Evolutionary conservation across 73 alveolate genomes (phyloP), one percentile per base, ranked within the genome.

Genomic region (Paramecium pentaurelia): DNA sequence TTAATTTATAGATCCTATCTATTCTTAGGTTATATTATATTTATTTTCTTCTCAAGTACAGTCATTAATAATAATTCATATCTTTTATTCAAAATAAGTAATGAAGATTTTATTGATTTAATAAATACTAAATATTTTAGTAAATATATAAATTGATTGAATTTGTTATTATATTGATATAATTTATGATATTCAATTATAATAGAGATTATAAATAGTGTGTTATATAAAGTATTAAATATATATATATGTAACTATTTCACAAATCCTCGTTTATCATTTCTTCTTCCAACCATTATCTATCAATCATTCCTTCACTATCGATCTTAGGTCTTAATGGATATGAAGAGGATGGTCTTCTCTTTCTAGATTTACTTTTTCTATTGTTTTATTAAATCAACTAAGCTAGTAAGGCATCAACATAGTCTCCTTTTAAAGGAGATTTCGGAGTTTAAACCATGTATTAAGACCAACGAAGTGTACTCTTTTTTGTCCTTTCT

Each of bases 261-360:
- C 84, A 64, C 25, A 64, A 34, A 80, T 80, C 73, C 6, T 80
- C 91, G 14, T 80, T 80, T 32, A 80, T 80, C 75, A 80, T 45
- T 47, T 80, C 91, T 44, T 80, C 91, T 45, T 80, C 91, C 34
- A 80, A 27, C 91, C 91, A 80, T 80, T 80, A 49, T 11, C 91
- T 60, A 45, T 80, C 91, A 6, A 80, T 80, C 44, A 80, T 80
- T 22, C 91, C 91, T 36, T 80, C 91, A 49, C 77, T 44, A 80
- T 80, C 91, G 10, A 80, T 80, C 27, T 80, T 80, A 45, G 91
- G 91, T 80, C 91, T 40, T 16, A 80, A 22, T 6, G 75, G 77
- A 80, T 32, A 80, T 44, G 87, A 34, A 6, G 87, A 37, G 0
- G 87, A 73, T 14, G 87, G 87, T 40, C 87, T 73, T 32, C 87